Evolutionary conservation across 129 eudicot genomes (phyloP), one percentile per base, ranked within the genome.

Genomic region (Tanacetum coccineum): DNA sequence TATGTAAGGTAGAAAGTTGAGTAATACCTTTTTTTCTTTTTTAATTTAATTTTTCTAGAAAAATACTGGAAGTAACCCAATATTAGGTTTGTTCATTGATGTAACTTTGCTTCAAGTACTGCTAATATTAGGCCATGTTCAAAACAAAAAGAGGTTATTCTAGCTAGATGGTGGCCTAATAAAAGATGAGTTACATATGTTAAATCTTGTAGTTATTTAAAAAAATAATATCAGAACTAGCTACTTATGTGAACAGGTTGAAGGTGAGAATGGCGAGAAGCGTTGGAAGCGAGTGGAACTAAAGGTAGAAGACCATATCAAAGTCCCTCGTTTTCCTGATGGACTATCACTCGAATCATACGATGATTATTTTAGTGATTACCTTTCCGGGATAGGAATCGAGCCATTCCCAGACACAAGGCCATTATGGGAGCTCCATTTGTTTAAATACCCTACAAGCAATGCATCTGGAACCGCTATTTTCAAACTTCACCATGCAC

Each of bases 401-500:
- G 19, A 51, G 11, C 57, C 21, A 51, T 17, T 51, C 22, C 57
- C 57, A 51, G 10, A 51, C 10, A 15, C 22, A 51, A 17, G 22
- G 57, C 18, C 57, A 52, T 4, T 50, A 50, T 82, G 86, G 86
- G 80, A 82, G 60, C 6, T 74, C 28, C 86, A 82, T 56, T 6
- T 81, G 6, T 12, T 73, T 8, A 75, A 74, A 13, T 82, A 73
- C 48, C 86, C 86, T 2, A 82, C 83, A 6, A 74, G 67, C 68
- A 82, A 62, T 13, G 75, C 86, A 18, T 60, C 78, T 9, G 86
- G 86, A 64, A 67, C 64, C 40, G 1, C 62, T 9, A 13, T 82
- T 3, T 74, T 78, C 72, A 82, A 82, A 75, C 56, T 82, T 25
- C 80, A 82, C 78, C 86, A 82, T 47, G 78, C 86, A 0, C 75